Base-by-base conservation (phyloP, 2,329 filamentous ascomycete species). In the Didymella glomerata region DNA sequence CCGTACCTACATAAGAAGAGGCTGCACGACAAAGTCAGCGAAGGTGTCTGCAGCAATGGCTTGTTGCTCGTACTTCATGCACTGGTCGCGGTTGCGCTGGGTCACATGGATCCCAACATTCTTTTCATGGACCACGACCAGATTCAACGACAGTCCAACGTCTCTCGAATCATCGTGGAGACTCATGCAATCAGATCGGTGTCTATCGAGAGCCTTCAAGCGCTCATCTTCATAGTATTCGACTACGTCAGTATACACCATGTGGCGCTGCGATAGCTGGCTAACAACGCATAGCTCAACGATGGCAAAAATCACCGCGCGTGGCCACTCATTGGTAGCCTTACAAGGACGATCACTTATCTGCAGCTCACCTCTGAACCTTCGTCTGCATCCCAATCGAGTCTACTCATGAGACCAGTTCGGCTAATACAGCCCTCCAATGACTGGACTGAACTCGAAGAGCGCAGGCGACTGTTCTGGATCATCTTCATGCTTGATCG, bases 401-500 rank as follows among this genome's bases (percentile, higher is more conserved):
- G 69, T 14, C 65, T 71, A 13, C 64, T 75, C 8, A 75, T 74
- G 73, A 70, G 60, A 32, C 71, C 73, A 20, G 55, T 74, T 16
- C 67, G 64, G 11, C 54, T 71, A 3, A 58, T 74, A 8, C 64
- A 60, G 25, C 68, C 70, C 9, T 68, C 69, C 0, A 60, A 61
- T 20, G 72, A 74, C 32, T 75, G 72, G 70, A 74, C 72, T 1
- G 68, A 70, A 40, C 53, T 74, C 2, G 73, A 75, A 64, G 73
- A 75, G 55, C 64, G 71, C 4, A 60, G 73, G 32, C 60, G 73
- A 48, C 44, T 75, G 0, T 75, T 75, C 27, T 75, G 72, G 72
- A 63, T 75, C 16, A 68, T 75, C 8, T 75, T 75, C 27, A 54
- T 74, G 38, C 65, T 75, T n/a, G 73, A 75, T 48, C 66, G 72